Base-by-base conservation (phyloP, 2,329 filamentous ascomycete species). In the Botrytis paeoniae region DNA sequence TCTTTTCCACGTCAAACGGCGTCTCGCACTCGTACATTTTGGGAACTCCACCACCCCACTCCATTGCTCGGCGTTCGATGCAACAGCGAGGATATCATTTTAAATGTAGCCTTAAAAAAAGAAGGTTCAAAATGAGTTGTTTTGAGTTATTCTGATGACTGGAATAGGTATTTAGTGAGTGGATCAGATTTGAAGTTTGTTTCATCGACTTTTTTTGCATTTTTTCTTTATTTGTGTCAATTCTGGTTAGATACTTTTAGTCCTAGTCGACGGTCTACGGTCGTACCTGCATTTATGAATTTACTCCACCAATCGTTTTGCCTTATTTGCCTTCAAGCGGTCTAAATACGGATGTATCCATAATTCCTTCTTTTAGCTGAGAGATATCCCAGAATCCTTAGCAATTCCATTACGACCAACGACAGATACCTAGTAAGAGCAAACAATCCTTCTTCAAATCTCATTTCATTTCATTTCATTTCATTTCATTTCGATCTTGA, bases 201-300 rank as follows among this genome's bases (percentile, higher is more conserved):
- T 68, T 68, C 48, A 57, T 68, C 65, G 18, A 25, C 35, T 41
- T 68, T 66, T 35, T 66, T n/a, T 51, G 14, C 25, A 18, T 51
- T 51, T 39, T 39, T 37, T 63, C 43, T n/a, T 63, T 29, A 35
- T 20, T n/a, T 54, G 9, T 48, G 32, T 63, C 62, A 16, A 54
- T 39, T 39, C 29, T 10, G 57, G 51, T 70, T 60, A 59, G 51
- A 57, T n/a, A 57, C 14, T 12, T 20, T 60, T 32, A 41, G 35
- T 37, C 48, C 43, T 70, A 45, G 45, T 71, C 60, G 35, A 51
- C 16, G n/a, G 51, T 54, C 51, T 29, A 54, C 37, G 43, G 69
- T 65, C 37, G 69, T 71, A 71, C 69, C 69, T 71, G 69, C 69
- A 71, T 71, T 57, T 57, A 37, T 71, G 60, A 61, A 71, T 71